Percentiles rank a stretch among this genome's conserved stretches.
Conservation (phyloP, 768 basidiomycete genomes). For the Tricholoma furcatifolium region DNA sequence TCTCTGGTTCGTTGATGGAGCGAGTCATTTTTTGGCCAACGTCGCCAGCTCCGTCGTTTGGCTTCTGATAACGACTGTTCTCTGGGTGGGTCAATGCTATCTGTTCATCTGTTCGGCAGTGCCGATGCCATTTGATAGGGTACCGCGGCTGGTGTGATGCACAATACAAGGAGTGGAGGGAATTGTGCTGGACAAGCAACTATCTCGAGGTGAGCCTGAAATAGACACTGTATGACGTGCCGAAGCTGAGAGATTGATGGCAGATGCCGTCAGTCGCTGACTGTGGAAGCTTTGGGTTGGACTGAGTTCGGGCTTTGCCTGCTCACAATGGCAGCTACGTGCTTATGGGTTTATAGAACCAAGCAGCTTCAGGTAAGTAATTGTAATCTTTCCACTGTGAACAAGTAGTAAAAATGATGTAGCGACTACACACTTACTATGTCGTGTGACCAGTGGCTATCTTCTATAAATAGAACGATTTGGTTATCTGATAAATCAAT, state of each 20-base stretch:
- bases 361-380: conserved; percentile 23
- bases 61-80: conserved; percentile 58
- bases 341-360: conserved; percentile 35
- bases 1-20: conserved; percentile 67
- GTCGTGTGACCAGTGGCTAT: conserved; percentile 2
- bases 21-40: conserved; percentile 67
- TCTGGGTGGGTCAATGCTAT: conserved; percentile 56
- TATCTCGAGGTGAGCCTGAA: conserved; percentile 47
- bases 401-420: neutral
- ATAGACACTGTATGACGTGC: neutral
- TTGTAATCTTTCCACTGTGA: neutral
- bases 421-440: conserved; percentile 6
- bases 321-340: conserved; percentile 53
- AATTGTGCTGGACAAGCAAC: conserved; percentile 52
- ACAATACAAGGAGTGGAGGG: conserved; percentile 57
- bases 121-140: conserved; percentile 41
- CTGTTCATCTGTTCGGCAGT: neutral
- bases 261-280: conserved; percentile 71
- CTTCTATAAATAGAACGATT: neutral
- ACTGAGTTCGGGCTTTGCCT: conserved; percentile 65
- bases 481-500: conserved; percentile 10
- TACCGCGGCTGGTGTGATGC: conserved; percentile 65
- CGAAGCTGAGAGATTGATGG: neutral
- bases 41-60: conserved; percentile 77
- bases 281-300: conserved; percentile 77